Conservation (phyloP, 164 flowering plant genomes). For the Vitis amurensis region DNA sequence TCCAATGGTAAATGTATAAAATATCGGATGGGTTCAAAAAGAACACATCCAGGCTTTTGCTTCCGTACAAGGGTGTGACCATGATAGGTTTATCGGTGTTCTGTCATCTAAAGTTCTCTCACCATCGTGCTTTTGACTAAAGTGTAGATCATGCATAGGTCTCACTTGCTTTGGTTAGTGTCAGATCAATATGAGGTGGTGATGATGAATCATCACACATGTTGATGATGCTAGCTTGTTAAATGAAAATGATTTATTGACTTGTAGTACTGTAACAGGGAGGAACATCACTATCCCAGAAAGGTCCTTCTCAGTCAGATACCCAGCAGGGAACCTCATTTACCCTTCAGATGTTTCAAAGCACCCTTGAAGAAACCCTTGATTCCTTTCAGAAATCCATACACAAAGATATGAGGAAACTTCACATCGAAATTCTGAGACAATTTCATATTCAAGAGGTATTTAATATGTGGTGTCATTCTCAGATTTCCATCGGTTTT, state of each 20-base stretch:
- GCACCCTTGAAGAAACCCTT: constrained; percentile 78
- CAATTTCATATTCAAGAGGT: constrained; percentile 94
- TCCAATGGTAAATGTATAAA: constrained; percentile 50
- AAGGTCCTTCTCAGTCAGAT: constrained; percentile 40
- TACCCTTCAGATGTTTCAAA: constrained; percentile 82
- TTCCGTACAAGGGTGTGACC: neutral
- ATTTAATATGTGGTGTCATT: neutral
- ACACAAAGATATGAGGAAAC: constrained; percentile 88
- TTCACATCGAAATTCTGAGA: constrained; percentile 88
- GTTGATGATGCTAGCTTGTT: neutral
- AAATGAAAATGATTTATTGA: neutral
- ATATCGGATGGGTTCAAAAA: neutral
- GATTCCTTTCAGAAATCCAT: constrained; percentile 76
- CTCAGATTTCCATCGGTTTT: neutral
- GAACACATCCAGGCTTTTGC: neutral
- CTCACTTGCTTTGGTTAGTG: too few relatives aligned
- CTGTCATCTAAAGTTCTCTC: too few relatives aligned
- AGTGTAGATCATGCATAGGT: too few relatives aligned
- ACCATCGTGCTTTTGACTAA: too few relatives aligned
- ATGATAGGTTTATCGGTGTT: too few relatives aligned
- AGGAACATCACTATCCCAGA: constrained; percentile 40
- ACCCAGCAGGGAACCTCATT: constrained; percentile 71
- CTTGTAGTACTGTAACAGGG: constrained; percentile 32
- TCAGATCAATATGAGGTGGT: neutral
- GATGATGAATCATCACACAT: neutral